Evolutionary conservation across 306 rosid genomes (phyloP), one percentile per base, ranked within the genome.

Genomic region (Aeschynomene evenia): DNA sequence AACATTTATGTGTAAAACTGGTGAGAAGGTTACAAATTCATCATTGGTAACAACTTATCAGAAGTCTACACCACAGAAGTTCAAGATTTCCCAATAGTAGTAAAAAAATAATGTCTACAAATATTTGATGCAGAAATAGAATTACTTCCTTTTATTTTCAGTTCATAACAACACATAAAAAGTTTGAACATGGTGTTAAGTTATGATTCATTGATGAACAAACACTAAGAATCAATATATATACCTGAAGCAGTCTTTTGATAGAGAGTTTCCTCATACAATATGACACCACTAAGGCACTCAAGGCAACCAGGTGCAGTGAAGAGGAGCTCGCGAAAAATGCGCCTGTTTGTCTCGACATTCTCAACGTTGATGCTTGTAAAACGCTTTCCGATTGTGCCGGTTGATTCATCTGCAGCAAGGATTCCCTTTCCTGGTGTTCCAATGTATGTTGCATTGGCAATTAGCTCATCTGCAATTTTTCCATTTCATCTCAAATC

Each of bases 381-480:
- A 0, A 94, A 70, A 70, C 99, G 99, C 73, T 94, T 94, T 18
- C 99, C 99, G 3, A 94, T 94, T 3, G 99, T 91, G 12, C 99
- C 97, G 0, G 99, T 94, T 6, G 97, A 91, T 59, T 94, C 99
- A 36, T 94, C 99, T 6, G 99, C 99, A 9, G 99, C 99, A 19
- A 94, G 96, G 57, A 94, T 94, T 66, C 99, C 99, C 88, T 94
- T 94, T 33, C 97, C 99, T 2, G 99, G 97, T 66, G 88, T 84
- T 16, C 95, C 99, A 65, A 94, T 91, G 75, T 94, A 91, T 9
- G 86, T 75, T 15, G 99, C 99, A 82, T 89, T 94, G 28, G 84
- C 88, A 62, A 88, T 85, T 12, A 94, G 91, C 75, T 94, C 99
- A 81, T 91, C 99, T 94, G 79, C 76, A 72, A n/a, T n/a, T n/a